phyloP scores from a whole-genome alignment of 306 rosid genomes.

The Albizia julibrissin region DNA sequence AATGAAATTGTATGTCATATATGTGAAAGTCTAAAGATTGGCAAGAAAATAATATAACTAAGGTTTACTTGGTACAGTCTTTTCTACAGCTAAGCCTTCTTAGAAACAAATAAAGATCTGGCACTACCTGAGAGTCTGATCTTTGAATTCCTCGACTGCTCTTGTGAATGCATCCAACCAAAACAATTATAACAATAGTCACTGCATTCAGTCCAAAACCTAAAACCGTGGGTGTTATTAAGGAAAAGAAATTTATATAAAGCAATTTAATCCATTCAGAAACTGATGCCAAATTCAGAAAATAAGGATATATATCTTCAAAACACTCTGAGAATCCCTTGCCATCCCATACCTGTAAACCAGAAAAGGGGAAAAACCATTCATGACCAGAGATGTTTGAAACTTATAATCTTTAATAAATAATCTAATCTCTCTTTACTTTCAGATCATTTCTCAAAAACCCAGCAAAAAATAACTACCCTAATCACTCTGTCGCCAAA shows the following conservation, averaged over 20 bases:
- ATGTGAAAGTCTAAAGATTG: background rate
- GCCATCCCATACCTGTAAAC: slow-evolving; percentile 82
- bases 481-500: slow-evolving; percentile 1
- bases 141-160: slow-evolving; percentile 38
- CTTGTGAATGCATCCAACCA: slow-evolving; percentile 50
- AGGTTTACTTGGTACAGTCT: background rate
- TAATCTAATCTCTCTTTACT: background rate
- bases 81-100: background rate
- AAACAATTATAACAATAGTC: slow-evolving; percentile 52
- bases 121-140: slow-evolving; percentile 43
- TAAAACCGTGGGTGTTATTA: slow-evolving; percentile 56
- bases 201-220: slow-evolving; percentile 71
- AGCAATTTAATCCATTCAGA: background rate
- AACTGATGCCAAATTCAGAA: slow-evolving; percentile 23
- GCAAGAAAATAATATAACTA: background rate
- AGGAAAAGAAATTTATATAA: slow-evolving; percentile 49
- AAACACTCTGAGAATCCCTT: slow-evolving; percentile 68
- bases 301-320: slow-evolving; percentile 77
- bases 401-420: background rate
- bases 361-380: slow-evolving; percentile 21
- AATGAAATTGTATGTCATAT: background rate
- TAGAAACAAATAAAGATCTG: slow-evolving; percentile 12
- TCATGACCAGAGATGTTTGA: slow-evolving; percentile 19
- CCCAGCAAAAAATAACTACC: background rate
- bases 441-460: background rate